Evolutionary conservation across 2,329 filamentous ascomycete species (phyloP), one percentile per base, ranked within the genome.

Genomic region (Cladosporium sp.): DNA sequence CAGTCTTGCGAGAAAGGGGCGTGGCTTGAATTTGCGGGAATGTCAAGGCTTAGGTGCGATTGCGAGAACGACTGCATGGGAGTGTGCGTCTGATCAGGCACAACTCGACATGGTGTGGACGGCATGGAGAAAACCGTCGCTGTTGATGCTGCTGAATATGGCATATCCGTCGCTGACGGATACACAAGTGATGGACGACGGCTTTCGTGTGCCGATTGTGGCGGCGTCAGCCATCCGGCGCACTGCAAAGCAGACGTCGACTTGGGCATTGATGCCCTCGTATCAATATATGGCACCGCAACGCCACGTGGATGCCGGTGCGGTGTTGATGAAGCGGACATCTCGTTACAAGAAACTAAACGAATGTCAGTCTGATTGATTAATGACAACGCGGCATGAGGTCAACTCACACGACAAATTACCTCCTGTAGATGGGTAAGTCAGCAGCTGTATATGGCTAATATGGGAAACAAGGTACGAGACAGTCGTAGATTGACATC

Each of bases 121-220:
- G 72, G 70, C 44, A 70, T 69, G 6, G 73, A 73, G 50, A 69
- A 72, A 11, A 66, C 66, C 14, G 62, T 62, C 29, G 68, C 56
- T 5, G 72, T 69, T 1, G 69, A 69, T 1, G 69, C 62, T 2
- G 69, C 68, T 37, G 68, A 73, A n/a, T 68, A 67, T 12, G 14
- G 65, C 63, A 62, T 74, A 67, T 33, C 62, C 37, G 68, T 71
- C 14, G 66, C 63, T 5, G 66, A 59, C 28, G 71, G 71, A 46
- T 66, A 71, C 21, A 69, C 69, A 21, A 72, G 40, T 16, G 73
- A 74, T 11, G 70, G 71, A 21, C 72, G 64, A 55, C 73, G 69
- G 18, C 72, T 72, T n/a, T 74, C 72, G 44, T 70, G 65, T 16
- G 69, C 69, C 23, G 73, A 72, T 28, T 71, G 71, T 11, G 73